Evolutionary conservation across 352 stramenopile species (phyloP).

Genomic region (Phytophthora sp.): DNA sequence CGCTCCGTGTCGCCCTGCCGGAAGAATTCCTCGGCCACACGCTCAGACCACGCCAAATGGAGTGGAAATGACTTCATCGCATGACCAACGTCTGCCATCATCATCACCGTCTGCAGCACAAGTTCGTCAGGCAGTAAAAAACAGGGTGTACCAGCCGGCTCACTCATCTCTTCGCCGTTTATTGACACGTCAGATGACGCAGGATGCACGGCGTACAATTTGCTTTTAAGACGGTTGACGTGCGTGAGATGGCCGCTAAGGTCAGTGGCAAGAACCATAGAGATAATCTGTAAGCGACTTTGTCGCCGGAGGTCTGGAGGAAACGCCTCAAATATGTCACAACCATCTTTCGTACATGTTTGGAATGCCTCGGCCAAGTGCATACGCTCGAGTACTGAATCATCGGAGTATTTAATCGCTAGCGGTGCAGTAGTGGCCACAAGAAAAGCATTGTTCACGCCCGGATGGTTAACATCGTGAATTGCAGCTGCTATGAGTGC

Average conservation of each 20-base stretch:
- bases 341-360: slow-evolving; percentile 65
- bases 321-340: slow-evolving; percentile 75
- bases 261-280: slow-evolving; percentile 86
- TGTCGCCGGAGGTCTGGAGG: slow-evolving; percentile 51
- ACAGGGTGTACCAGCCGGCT: background rate
- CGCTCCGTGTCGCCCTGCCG: slow-evolving; percentile 66
- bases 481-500: slow-evolving; percentile 89
- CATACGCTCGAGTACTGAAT: slow-evolving; percentile 91
- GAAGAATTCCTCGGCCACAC: slow-evolving; percentile 74
- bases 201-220: slow-evolving; percentile 54
- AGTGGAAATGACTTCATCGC: slow-evolving; percentile 66
- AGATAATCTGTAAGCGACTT: slow-evolving; percentile 77
- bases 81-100: slow-evolving; percentile 80
- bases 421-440: slow-evolving; percentile 83
- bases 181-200: slow-evolving; percentile 35
- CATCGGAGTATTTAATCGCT: slow-evolving; percentile 94
- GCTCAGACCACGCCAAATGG: slow-evolving; percentile 66
- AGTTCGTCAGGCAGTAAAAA: slow-evolving; percentile 48
- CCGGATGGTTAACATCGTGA: slow-evolving; percentile 94
- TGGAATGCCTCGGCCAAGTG: slow-evolving; percentile 77
- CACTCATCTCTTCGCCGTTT: slow-evolving; percentile 6
- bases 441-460: slow-evolving; percentile 93
- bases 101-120: slow-evolving; percentile 71
- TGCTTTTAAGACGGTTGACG: slow-evolving; percentile 80
- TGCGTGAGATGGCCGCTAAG: slow-evolving; percentile 78